A percentile compares a stretch with the other conserved stretches of the same genome.
Evolutionary conservation across 306 rosid species (phyloP).

Genomic region (Sechiopsis laciniata): DNA sequence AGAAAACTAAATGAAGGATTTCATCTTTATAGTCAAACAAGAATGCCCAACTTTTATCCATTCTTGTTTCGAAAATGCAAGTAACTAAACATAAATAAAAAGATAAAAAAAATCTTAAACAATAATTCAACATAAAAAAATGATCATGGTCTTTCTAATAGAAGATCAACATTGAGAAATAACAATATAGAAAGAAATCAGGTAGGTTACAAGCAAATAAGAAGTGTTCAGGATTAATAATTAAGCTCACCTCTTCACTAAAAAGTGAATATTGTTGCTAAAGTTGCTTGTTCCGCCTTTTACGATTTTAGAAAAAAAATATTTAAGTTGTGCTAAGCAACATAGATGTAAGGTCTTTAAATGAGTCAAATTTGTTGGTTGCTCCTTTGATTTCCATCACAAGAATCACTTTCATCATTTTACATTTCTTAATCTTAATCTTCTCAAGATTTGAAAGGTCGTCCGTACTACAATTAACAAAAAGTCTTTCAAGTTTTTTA

Average conservation of each 20-base stretch:
- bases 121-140: too few species aligned
- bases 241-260: background rate
- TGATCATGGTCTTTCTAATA: too few species aligned
- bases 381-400: background rate
- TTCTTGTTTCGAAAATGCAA: too few species aligned
- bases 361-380: background rate
- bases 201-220: too few species aligned
- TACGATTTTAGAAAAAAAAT: background rate
- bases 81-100: too few species aligned
- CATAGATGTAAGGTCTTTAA: background rate
- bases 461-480: background rate
- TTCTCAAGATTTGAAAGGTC: background rate
- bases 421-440: accelerated
- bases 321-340: background rate
- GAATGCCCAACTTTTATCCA: too few species aligned
- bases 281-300: background rate
- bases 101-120: too few species aligned
- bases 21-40: too few species aligned
- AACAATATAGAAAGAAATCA: too few species aligned
- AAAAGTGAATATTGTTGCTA: background rate
- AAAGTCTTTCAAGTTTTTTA: background rate
- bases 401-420: background rate
- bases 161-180: too few species aligned
- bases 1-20: too few species aligned
- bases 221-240: too few species aligned